Conservation (phyloP, 148 eudicot species). For the Nepenthes gracilis region DNA sequence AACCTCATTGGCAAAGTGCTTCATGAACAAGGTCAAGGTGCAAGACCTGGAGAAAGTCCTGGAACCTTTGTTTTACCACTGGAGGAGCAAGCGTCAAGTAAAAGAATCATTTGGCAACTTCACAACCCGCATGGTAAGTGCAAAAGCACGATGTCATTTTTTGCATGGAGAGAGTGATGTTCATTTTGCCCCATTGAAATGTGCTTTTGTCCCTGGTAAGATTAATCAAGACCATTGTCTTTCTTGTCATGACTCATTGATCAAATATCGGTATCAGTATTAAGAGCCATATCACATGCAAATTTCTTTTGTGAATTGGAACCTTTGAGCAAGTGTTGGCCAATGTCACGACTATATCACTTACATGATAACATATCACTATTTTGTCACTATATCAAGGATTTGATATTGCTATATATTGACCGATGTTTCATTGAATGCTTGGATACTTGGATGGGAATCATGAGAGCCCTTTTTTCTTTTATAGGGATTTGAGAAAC, state of each 20-base stretch:
- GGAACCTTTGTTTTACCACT: slow-evolving; percentile 82
- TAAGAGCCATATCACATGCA: no score
- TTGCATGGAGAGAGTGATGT: background rate
- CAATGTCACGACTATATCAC: no score
- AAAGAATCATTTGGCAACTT: slow-evolving; percentile 87
- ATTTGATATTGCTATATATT: no score
- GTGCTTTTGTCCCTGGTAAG: background rate
- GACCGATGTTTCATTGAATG: no score
- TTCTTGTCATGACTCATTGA: background rate
- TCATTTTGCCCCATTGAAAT: background rate
- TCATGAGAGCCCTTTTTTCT: no score
- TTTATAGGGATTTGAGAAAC: slow-evolving; percentile 71
- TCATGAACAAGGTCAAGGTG: slow-evolving; percentile 84
- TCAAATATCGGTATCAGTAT: no score
- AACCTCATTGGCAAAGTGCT: slow-evolving; percentile 47
- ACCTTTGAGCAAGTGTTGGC: background rate
- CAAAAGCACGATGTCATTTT: background rate
- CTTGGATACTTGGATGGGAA: slow-evolving; percentile 2
- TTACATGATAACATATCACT: no score
- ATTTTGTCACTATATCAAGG: no score
- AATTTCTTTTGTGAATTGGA: no score
- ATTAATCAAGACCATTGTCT: background rate
- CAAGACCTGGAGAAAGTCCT: slow-evolving; percentile 91
- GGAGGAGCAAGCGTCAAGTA: slow-evolving; percentile 47
- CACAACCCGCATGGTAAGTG: slow-evolving; percentile 71